These are phyloP conservation scores for Plasmodium inui DNA, from an alignment of 169 alveolate species.

Conservation along the genomic window DNA sequence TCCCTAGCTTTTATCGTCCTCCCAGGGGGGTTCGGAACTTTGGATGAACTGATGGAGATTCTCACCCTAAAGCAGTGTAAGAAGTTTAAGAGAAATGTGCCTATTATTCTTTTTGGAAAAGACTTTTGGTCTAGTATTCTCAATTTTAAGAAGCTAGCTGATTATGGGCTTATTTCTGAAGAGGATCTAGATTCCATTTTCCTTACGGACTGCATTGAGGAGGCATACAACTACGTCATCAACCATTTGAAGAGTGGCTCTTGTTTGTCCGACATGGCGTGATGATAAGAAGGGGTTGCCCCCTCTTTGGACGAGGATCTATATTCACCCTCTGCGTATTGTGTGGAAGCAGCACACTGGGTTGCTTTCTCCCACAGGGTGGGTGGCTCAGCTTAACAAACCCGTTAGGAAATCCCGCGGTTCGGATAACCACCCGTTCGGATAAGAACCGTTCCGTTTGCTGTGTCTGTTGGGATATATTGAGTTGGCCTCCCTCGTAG, in stretches of 20 bases:
- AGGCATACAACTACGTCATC: slow-evolving; percentile 45
- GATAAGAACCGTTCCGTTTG: neutral
- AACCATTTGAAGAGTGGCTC: slow-evolving; percentile 27
- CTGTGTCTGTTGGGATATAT: neutral
- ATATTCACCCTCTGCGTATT: neutral
- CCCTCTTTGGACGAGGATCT: neutral
- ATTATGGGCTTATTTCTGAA: slow-evolving; percentile 55
- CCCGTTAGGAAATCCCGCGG: too few relatives aligned
- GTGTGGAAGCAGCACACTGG: neutral
- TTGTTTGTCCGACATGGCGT: neutral
- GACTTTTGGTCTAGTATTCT: slow-evolving; percentile 73
- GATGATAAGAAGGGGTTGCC: neutral
- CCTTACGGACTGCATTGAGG: slow-evolving; percentile 52
- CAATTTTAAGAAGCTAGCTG: slow-evolving; percentile 65
- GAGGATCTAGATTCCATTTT: slow-evolving; percentile 35
- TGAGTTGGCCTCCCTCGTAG: neutral
- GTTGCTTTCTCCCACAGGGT: neutral
- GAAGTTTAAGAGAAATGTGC: slow-evolving; percentile 80
- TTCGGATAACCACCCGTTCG: too few relatives aligned
- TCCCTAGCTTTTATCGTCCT: slow-evolving; percentile 68
- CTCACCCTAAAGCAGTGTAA: slow-evolving; percentile 80
- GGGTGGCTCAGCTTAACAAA: neutral
- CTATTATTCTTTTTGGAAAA: slow-evolving; percentile 81
- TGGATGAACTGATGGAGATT: slow-evolving; percentile 84
- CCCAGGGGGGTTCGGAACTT: slow-evolving; percentile 86